These are phyloP conservation scores for Aspergillus sp. DNA, from an alignment of 2,329 filamentous ascomycete species.

Conservation along the genomic window DNA sequence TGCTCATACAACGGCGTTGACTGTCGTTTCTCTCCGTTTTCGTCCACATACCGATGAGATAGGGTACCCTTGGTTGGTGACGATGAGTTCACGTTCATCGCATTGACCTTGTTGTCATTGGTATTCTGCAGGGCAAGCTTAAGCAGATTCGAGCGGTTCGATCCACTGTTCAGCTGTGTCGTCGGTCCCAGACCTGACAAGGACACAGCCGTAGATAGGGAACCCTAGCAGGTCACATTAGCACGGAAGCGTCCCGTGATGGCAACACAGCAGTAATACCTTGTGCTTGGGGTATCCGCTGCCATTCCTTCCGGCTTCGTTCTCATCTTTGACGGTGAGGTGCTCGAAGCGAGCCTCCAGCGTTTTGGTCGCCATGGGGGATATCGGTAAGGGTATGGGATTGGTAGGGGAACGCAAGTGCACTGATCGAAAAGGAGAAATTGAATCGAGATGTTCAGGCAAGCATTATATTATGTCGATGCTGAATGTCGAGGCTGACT, in stretches of 20 bases:
- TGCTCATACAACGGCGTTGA: conserved; percentile 55
- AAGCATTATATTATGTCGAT: conserved; percentile 9
- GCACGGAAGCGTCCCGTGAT: background rate
- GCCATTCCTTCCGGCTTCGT: conserved; percentile 58
- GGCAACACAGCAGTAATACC: conserved; percentile 48
- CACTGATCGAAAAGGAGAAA: background rate
- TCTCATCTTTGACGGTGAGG: conserved; percentile 86
- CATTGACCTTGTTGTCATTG: conserved; percentile 59
- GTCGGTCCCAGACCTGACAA: conserved; percentile 47
- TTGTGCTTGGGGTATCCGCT: conserved; percentile 70
- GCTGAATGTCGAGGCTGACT: background rate
- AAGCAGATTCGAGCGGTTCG: conserved; percentile 74
- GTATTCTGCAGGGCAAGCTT: conserved; percentile 82
- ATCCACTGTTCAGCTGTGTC: conserved; percentile 44
- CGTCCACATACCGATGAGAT: conserved; percentile 47
- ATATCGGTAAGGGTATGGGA: conserved; percentile 4
- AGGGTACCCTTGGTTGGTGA: conserved; percentile 61
- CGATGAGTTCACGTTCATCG: conserved; percentile 54
- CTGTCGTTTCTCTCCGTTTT: conserved; percentile 33
- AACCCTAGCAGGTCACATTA: conserved; percentile 37
- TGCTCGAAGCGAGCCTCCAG: conserved; percentile 87
- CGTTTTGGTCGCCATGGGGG: conserved; percentile 68
- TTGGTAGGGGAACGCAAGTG: conserved; percentile 4
- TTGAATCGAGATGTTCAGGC: conserved; percentile 1
- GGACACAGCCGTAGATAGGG: conserved; percentile 46